Conservation (phyloP, 768 basidiomycete species). For the Suillus brevipes region DNA sequence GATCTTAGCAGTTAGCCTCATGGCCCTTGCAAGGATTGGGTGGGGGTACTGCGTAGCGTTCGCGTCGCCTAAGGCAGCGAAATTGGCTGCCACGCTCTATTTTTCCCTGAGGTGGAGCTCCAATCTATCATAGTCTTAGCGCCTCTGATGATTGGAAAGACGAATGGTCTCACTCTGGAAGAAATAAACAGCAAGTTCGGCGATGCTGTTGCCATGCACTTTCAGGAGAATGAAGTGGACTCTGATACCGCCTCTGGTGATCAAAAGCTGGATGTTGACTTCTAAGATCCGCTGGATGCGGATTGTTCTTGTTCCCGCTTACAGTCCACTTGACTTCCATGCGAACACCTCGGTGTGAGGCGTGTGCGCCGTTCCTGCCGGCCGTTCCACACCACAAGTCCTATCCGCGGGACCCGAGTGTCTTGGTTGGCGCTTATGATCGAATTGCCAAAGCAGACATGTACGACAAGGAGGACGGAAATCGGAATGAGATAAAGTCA, state of each 20-base stretch:
- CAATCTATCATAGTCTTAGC: neutral
- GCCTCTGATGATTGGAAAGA: neutral
- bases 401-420: neutral
- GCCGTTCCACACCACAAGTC: neutral
- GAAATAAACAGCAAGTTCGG: conserved; percentile 9
- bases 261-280: neutral
- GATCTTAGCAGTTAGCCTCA: neutral
- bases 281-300: neutral
- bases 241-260: neutral
- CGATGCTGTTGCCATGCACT: conserved; percentile 7
- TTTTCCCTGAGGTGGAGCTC: conserved; percentile 4
- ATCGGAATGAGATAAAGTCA: neutral
- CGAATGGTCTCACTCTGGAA: neutral
- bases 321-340: neutral
- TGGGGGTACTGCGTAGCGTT: conserved; percentile 3
- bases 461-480: neutral
- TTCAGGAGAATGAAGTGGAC: neutral
- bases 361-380: neutral
- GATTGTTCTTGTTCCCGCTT: neutral
- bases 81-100: neutral
- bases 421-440: neutral
- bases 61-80: neutral
- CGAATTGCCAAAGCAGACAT: neutral
- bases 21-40: too few species aligned
- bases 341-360: neutral